Base-by-base conservation (phyloP, 257 asterid species). In the Hygrophila difformis region DNA sequence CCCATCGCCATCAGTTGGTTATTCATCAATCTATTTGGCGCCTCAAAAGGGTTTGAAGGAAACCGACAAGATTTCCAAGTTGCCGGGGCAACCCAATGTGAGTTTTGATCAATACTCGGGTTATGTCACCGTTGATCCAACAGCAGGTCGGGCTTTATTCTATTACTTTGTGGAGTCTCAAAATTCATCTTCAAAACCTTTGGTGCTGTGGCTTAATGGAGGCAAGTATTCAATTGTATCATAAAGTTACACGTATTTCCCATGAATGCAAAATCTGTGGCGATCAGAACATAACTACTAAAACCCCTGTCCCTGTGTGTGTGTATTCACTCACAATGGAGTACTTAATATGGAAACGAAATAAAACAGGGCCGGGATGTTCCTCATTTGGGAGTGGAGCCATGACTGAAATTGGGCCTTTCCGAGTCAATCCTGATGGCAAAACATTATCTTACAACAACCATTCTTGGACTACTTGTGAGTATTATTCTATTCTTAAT, bases 331-430 rank as follows among this genome's bases (percentile, higher is more conserved):
- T n/a, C n/a, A n/a, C n/a, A n/a, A n/a, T n/a, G n/a, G n/a, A n/a
- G n/a, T n/a, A n/a, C n/a, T n/a, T n/a, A n/a, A n/a, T n/a, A n/a
- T 49, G 44, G 44, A 18, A 1, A 3, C 49, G 57, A 7, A 37
- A 11, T 37, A 5, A 31, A 5, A 14, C 63, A 76, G 94, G 93
- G 10, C 95, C 95, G 11, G 95, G 93, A 0, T 81, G 95, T 58
- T 78, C 95, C 51, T 84, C 93, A n/a, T 38, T 84, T 6, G 95
- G 87, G 2, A 15, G 14, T 12, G 95, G 95, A 8, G 91, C 82
- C 2, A 64, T 84, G 84, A 61, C 40, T 0, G 93, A 78, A 49
- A 68, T 64, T 0, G 95, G 95, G 2, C 95, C 93, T 0, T 78
- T 84, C 42, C 73, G 84, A 0, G 84, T 76, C 20, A 84, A 71